Evolutionary conservation across 345 rosid species (phyloP).

Genomic region (Salix exigua): DNA sequence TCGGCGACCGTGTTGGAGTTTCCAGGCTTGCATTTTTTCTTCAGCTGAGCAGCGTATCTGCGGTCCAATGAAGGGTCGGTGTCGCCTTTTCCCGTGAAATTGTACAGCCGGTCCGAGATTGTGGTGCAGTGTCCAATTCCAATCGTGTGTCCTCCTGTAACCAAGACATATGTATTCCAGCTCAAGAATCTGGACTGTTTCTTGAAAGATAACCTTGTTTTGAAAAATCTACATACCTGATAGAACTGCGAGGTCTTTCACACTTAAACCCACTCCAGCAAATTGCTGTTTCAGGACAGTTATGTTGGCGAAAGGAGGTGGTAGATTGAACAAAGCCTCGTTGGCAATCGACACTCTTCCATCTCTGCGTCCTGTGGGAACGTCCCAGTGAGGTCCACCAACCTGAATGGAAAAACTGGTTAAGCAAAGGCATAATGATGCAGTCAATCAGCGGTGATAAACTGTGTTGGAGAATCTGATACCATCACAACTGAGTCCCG

Average conservation of each 20-base stretch:
- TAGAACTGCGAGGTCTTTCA: slow-evolving; percentile 50
- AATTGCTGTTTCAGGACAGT: slow-evolving; percentile 30
- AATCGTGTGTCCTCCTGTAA: slow-evolving; percentile 55
- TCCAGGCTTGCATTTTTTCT: slow-evolving; percentile 43
- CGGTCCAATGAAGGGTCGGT: slow-evolving; percentile 55
- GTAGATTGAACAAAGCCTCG: slow-evolving; percentile 31
- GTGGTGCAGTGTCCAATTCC: slow-evolving; percentile 45
- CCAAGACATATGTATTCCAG: no score
- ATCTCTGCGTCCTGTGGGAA: slow-evolving; percentile 61
- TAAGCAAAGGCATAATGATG: not conserved
- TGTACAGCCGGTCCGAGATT: slow-evolving; percentile 41
- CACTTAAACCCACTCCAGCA: slow-evolving; percentile 38
- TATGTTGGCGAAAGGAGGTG: slow-evolving; percentile 40
- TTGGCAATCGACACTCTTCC: slow-evolving; percentile 40
- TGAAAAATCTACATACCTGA: slow-evolving; percentile 30
- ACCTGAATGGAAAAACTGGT: slow-evolving; percentile 26
- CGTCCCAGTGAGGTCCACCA: slow-evolving; percentile 54
- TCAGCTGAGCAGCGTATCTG: slow-evolving; percentile 36
- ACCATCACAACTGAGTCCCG: slow-evolving; percentile 42
- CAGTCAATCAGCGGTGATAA: not conserved
- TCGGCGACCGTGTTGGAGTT: slow-evolving; percentile 27
- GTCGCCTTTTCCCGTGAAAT: slow-evolving; percentile 57
- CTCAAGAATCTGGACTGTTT: not conserved
- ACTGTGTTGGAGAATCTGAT: not conserved
- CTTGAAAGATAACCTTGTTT: not conserved